Percentiles rank a stretch among this genome's conserved stretches.
phyloP scores from a whole-genome alignment of 345 rosid genomes.

The Carallia pectinifolia region DNA sequence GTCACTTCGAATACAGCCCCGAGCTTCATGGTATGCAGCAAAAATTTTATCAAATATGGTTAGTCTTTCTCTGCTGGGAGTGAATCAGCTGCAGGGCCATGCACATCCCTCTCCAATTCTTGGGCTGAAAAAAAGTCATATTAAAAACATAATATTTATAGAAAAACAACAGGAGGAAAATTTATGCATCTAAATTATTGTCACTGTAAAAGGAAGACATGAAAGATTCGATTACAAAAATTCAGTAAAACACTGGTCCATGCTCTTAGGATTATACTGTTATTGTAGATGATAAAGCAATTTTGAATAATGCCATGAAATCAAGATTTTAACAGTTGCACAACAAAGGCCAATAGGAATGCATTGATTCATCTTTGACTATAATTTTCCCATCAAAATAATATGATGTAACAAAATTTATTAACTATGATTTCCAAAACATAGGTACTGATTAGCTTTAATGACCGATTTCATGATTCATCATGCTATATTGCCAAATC shows the following conservation, averaged over 20 bases:
- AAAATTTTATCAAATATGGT: constrained; percentile 76
- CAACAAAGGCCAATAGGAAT: too few species aligned
- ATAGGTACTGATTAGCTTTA: too few species aligned
- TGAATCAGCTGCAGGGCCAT: constrained; percentile 66
- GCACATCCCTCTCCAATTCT: constrained; percentile 94
- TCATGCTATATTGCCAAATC: too few species aligned
- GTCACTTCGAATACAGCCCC: constrained; percentile 89
- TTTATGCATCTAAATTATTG: background rate
- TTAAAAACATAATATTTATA: background rate
- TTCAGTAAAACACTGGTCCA: background rate
- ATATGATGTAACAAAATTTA: too few species aligned
- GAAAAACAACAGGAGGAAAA: background rate
- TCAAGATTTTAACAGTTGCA: too few species aligned
- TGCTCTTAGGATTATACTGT: too few species aligned
- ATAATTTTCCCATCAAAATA: too few species aligned
- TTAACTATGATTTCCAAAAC: too few species aligned
- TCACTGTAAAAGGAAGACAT: background rate
- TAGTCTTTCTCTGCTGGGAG: constrained; percentile 79
- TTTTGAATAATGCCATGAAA: too few species aligned
- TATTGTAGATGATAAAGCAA: too few species aligned
- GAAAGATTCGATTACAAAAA: background rate
- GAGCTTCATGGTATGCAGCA: constrained; percentile 89
- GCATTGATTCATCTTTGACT: too few species aligned
- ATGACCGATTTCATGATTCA: too few species aligned
- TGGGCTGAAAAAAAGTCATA: constrained; percentile 62